Evolutionary conservation across 306 rosid genomes (phyloP).

Genomic region (Abrus precatorius): DNA sequence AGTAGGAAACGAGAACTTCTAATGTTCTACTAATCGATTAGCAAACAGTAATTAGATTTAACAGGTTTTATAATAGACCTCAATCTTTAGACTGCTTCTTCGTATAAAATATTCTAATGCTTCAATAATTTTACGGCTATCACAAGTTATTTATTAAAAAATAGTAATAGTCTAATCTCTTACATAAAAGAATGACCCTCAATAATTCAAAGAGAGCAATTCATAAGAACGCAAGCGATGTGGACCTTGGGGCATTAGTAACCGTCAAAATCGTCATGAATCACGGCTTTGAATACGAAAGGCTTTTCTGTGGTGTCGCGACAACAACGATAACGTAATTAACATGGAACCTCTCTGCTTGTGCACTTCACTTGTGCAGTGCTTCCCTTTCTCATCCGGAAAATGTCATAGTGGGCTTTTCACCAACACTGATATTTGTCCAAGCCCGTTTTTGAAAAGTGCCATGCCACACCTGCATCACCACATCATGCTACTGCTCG

Average conservation of each 20-base stretch:
- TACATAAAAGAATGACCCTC: neutral
- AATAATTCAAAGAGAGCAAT: neutral
- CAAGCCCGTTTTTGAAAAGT: conserved; percentile 38
- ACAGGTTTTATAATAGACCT: too few species aligned
- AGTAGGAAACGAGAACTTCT: too few species aligned
- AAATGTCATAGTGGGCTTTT: conserved; percentile 37
- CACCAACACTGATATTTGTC: conserved; percentile 7
- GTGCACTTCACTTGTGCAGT: neutral
- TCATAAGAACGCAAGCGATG: conserved; percentile 19
- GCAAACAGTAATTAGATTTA: neutral
- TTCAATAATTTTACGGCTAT: too few species aligned
- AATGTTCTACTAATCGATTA: neutral
- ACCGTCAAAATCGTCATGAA: conserved; percentile 41
- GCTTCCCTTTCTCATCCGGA: neutral
- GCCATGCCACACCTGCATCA: neutral
- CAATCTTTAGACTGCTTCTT: too few species aligned
- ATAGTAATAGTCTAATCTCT: neutral
- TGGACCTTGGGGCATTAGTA: conserved; percentile 30
- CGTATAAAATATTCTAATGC: too few species aligned
- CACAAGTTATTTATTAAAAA: too few species aligned
- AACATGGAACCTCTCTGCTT: conserved; percentile 37
- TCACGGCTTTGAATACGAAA: conserved; percentile 45
- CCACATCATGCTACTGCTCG: conserved; percentile 18
- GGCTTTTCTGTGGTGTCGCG: conserved; percentile 18
- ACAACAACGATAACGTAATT: conserved; percentile 51